A percentile compares a stretch with the other conserved stretches of the same genome.
Evolutionary conservation across 164 flowering plant genomes (phyloP).

Genomic region (Vitis vinifera): DNA sequence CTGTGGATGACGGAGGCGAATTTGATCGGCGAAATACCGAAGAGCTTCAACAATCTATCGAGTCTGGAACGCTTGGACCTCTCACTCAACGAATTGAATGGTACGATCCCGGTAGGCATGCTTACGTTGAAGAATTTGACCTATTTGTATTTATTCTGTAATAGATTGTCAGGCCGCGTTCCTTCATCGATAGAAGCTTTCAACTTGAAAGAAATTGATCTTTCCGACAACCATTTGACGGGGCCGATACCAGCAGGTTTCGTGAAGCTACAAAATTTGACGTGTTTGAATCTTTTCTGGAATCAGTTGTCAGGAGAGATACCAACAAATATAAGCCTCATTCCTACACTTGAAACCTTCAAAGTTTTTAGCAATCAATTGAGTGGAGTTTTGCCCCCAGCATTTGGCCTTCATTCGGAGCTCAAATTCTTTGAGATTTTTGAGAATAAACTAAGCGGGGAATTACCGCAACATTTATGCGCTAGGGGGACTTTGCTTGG

Average conservation of each 20-base stretch:
- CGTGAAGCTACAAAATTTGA: conserved; percentile 43
- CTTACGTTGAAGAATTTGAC: conserved; percentile 53
- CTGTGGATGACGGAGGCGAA: conserved; percentile 41
- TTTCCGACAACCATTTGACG: conserved; percentile 51
- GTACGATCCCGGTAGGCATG: conserved; percentile 52
- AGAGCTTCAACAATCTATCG: conserved; percentile 24
- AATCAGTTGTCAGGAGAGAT: conserved; percentile 54
- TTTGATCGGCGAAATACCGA: conserved; percentile 63
- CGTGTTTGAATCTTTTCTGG: conserved; percentile 23
- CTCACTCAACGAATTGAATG: conserved; percentile 37
- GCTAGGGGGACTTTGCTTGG: too few species aligned
- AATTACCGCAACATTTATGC: too few species aligned
- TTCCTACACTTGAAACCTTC: conserved; percentile 29
- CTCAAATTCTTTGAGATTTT: conserved; percentile 17
- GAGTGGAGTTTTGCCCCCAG: conserved; percentile 47
- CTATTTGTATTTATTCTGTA: conserved; percentile 35
- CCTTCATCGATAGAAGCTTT: conserved; percentile 42
- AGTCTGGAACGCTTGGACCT: conserved; percentile 51
- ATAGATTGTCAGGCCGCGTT: conserved; percentile 57
- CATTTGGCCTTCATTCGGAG: conserved; percentile 47
- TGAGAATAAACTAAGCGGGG: too few species aligned
- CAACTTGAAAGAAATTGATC: conserved; percentile 46
- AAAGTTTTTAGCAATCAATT: conserved; percentile 38
- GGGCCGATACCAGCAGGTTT: conserved; percentile 66
- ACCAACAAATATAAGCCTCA: conserved; percentile 38